Evolutionary conservation across 1,284 basidiomycete genomes (phyloP).

Genomic region (Anthracocystis walkeri): DNA sequence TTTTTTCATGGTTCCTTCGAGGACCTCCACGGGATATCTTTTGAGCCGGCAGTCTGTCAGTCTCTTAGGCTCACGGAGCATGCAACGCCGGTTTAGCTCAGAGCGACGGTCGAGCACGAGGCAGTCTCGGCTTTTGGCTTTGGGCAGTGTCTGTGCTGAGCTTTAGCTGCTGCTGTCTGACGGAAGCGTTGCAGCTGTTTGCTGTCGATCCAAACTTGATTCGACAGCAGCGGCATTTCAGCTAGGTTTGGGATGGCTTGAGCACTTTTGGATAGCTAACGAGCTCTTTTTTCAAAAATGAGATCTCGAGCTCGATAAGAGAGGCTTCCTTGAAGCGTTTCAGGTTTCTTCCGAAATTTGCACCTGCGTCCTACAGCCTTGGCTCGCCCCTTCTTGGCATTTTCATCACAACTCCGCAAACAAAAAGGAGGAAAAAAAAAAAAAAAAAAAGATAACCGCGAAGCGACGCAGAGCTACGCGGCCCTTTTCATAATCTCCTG

Average conservation of each 20-base stretch:
- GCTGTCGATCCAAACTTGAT: constrained; percentile 5
- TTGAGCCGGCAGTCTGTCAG: neutral
- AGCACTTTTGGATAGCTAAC: constrained; percentile 13
- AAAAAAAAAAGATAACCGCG: neutral
- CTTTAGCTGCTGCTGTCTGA: constrained; percentile 16
- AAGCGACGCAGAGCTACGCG: constrained; percentile 2
- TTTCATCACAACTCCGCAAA: neutral
- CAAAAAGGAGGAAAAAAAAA: neutral
- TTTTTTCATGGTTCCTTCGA: neutral
- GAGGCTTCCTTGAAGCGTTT: neutral
- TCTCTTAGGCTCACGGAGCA: neutral
- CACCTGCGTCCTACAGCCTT: neutral
- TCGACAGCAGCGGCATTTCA: constrained; percentile 11
- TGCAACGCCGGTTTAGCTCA: constrained; percentile 5
- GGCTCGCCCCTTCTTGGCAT: constrained; percentile 3
- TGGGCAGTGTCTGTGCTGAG: constrained; percentile 11
- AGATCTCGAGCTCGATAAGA: constrained; percentile 35
- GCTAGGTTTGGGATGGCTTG: constrained; percentile 10
- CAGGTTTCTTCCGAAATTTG: constrained; percentile 19
- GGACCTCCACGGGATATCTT: constrained; percentile 11
- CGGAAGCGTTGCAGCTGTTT: constrained; percentile 18
- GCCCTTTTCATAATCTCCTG: neutral
- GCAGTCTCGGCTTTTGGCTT: constrained; percentile 1
- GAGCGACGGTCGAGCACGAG: constrained; percentile 8
- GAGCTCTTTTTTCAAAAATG: neutral